phyloP scores from a whole-genome alignment of 352 stramenopile species.

The Thalassiosira hispida region DNA sequence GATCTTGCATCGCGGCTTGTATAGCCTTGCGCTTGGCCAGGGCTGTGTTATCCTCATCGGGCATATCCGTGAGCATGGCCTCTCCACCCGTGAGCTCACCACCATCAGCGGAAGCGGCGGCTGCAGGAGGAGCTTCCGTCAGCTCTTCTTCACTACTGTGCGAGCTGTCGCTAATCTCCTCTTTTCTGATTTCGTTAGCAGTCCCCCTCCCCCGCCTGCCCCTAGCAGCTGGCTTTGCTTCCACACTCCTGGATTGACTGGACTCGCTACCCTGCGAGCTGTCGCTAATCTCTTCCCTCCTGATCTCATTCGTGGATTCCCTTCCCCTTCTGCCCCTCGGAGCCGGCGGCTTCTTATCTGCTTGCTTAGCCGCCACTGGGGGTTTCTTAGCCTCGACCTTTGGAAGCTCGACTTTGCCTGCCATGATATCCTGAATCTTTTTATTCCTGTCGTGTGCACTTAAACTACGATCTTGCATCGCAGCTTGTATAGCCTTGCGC shows the following conservation, averaged over 20 bases:
- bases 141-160: neutral
- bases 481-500: slow-evolving; percentile 21
- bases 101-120: neutral
- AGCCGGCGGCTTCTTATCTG: neutral
- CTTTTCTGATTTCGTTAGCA: slow-evolving; percentile 3
- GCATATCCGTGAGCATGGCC: slow-evolving; percentile 48
- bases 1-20: slow-evolving; percentile 48
- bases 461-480: slow-evolving; percentile 20
- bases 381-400: neutral
- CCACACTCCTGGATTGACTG: too few species aligned
- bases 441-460: neutral
- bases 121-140: neutral
- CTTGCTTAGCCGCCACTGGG: neutral
- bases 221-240: too few species aligned
- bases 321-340: neutral
- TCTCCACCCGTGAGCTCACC: slow-evolving; percentile 11
- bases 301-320: neutral
- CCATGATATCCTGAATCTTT: slow-evolving; percentile 8
- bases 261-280: neutral
- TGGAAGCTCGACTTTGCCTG: slow-evolving; percentile 9
- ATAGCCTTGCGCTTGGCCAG: slow-evolving; percentile 49
- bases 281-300: neutral
- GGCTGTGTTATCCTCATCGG: slow-evolving; percentile 38
- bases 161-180: neutral
- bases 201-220: too few species aligned